A percentile compares a stretch with the other conserved stretches of the same genome.
Evolutionary conservation across 78 protist species (phyloP).

Genomic region (Creolimax fragrantissima): DNA sequence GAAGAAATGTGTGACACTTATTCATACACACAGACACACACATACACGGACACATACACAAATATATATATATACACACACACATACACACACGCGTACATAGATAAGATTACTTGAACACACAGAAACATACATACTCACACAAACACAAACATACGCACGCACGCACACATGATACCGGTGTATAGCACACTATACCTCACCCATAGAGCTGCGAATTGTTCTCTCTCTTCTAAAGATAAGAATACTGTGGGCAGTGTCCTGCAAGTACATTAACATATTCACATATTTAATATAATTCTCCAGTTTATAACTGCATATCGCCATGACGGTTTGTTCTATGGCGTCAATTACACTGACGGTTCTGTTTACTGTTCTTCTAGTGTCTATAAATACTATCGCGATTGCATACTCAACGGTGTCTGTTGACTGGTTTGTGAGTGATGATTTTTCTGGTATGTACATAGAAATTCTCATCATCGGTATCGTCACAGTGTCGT

Average conservation of each 20-base stretch:
- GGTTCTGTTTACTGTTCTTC: neutral
- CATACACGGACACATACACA: neutral
- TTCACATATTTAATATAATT: no score
- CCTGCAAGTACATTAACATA: no score
- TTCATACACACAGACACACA: neutral
- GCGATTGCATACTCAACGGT: neutral
- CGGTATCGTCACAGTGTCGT: no score
- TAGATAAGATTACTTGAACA: neutral
- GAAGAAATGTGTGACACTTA: no score
- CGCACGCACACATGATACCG: neutral
- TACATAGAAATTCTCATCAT: neutral
- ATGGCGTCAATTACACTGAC: neutral
- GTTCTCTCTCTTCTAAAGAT: no score
- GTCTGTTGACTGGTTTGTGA: neutral
- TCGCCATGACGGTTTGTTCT: neutral
- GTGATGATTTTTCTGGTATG: neutral
- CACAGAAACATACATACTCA: neutral
- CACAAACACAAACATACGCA: neutral
- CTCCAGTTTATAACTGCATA: no score
- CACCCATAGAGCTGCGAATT: no score
- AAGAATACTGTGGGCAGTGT: no score
- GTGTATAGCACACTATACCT: no score
- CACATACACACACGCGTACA: neutral
- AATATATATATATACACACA: neutral
- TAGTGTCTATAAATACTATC: neutral